Base-by-base conservation (phyloP, 1,284 basidiomycete genomes). In the Chalciporus sp. region DNA sequence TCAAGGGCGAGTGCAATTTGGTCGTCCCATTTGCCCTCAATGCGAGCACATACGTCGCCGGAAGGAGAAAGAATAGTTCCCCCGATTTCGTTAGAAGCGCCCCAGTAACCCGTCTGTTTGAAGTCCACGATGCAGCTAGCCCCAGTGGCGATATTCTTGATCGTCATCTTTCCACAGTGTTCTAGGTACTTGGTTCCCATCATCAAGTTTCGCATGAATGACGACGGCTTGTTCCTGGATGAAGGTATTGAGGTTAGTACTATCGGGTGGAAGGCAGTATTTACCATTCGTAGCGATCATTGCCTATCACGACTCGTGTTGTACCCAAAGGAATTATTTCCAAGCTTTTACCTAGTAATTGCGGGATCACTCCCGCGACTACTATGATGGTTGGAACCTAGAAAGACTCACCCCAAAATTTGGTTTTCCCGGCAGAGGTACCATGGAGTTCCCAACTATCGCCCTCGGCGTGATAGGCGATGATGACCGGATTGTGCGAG, bases 141-240 rank as follows among this genome's bases (percentile, higher is more conserved):
- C 11, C 80, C 76, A 16, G 78, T 81, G 19, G 73, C 74, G 3
- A 71, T 75, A 60, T 91, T 91, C 58, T 82, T 80, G 44, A 95
- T 84, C 19, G 77, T 80, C 82, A 92, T 82, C 69, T 86, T 81
- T 58, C 92, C 85, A 56, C 82, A 76, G 69, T 93, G 86, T 70
- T 95, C 93, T 35, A 95, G 79, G 69, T 95, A 95, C 66, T 94
- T 94, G 17, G 89, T 89, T 20, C 93, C 93, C 70, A 92, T 86
- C 83, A 95, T 86, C 53, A 95, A 76, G 71, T 95, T 95, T 57
- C 93, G 78, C 78, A 95, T 86, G 71, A 94, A 95, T 1, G 90
- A 91, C 1, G 90, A 92, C 1, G 92, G 92, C 58, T 89, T 89
- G 47, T 82, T 86, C 91, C 90, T 92, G 61, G 40, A 40, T 42